Evolutionary conservation across 1,284 basidiomycete species (phyloP).

Genomic region (Apiotrichum siamense): DNA sequence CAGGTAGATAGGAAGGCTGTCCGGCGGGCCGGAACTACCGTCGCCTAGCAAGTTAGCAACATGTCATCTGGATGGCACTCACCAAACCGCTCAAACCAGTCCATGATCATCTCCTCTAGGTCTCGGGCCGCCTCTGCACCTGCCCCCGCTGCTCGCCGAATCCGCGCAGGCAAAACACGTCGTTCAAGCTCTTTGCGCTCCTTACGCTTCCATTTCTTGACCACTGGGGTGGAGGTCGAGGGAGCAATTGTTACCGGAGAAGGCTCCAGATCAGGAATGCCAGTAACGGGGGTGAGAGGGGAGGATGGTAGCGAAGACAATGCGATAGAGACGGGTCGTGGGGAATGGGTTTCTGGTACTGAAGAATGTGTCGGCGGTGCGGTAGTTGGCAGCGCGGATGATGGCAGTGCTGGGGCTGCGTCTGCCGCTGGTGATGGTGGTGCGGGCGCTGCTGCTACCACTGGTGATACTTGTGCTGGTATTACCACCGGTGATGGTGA

Average conservation of each 20-base stretch:
- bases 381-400: no score
- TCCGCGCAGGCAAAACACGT: conserved; percentile 70
- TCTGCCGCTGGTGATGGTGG: no score
- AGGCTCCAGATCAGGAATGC: neutral
- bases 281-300: no score
- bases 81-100: conserved; percentile 72
- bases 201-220: conserved; percentile 4
- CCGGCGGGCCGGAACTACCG: conserved; percentile 62
- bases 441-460: no score
- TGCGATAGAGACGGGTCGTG: no score
- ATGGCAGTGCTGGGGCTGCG: no score
- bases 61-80: conserved; percentile 41
- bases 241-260: neutral
- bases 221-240: neutral
- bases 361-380: no score
- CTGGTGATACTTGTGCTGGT: no score
- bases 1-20: conserved; percentile 58
- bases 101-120: conserved; percentile 73
- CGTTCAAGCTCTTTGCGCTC: conserved; percentile 50
- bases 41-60: conserved; percentile 52
- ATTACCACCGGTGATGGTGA: no score
- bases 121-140: conserved; percentile 54
- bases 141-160: conserved; percentile 68
- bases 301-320: no score
- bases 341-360: no score